These are phyloP conservation scores for Cladosporium halotolerans DNA, from an alignment of 2,329 filamentous ascomycete species.

Conservation along the genomic window DNA sequence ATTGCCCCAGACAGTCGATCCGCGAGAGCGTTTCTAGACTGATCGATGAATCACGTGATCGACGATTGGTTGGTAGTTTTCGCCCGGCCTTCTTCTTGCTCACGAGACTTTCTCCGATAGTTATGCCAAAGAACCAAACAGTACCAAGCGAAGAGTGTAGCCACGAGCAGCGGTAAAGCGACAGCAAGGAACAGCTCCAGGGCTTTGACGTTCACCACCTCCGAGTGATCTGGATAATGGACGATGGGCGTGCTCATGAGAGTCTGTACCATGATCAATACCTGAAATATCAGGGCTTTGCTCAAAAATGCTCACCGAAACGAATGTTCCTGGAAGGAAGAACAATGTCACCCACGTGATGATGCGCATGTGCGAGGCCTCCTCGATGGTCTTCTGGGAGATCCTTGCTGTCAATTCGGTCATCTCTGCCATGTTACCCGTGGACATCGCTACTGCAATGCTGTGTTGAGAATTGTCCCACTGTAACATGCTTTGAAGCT, in stretches of 20 bases:
- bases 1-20: too few relatives aligned
- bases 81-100: too few relatives aligned
- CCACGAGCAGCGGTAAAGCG: constrained; percentile 30
- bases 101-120: not conserved
- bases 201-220: constrained; percentile 21
- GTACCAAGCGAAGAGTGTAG: constrained; percentile 32
- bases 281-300: not conserved
- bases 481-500: constrained; percentile 32
- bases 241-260: constrained; percentile 39
- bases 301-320: constrained; percentile 30
- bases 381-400: constrained; percentile 33
- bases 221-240: constrained; percentile 7
- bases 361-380: constrained; percentile 38
- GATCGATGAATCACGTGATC: too few relatives aligned
- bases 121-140: constrained; percentile 26
- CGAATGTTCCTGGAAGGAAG: constrained; percentile 39
- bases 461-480: constrained; percentile 31
- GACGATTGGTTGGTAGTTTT: too few relatives aligned
- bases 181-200: constrained; percentile 31
- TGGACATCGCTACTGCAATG: constrained; percentile 12
- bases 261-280: constrained; percentile 24
- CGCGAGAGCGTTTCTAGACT: too few relatives aligned
- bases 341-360: constrained; percentile 40
- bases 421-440: constrained; percentile 29
- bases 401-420: constrained; percentile 28